These are phyloP conservation scores for Alternaria arbusti DNA, from an alignment of 2,329 filamentous ascomycete genomes.

Conservation along the genomic window DNA sequence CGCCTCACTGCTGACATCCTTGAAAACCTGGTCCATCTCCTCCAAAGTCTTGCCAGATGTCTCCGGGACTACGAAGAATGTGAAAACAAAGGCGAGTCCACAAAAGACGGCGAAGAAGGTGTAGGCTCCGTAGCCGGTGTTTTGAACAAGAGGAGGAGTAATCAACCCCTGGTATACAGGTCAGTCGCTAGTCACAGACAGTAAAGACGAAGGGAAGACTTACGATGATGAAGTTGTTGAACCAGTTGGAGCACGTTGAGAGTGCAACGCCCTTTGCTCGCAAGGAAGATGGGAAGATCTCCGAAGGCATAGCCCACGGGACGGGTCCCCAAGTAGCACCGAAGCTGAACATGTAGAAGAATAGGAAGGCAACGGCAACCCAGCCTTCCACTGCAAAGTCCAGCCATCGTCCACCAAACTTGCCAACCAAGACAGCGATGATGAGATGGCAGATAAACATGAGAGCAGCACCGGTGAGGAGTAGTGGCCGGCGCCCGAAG, in stretches of 20 bases:
- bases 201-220: conserved; percentile 5
- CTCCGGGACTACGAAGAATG: conserved; percentile 45
- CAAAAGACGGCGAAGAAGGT: conserved; percentile 49
- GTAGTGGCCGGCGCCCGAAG: conserved; percentile 50
- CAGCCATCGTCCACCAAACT: conserved; percentile 59
- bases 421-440: conserved; percentile 62
- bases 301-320: conserved; percentile 57
- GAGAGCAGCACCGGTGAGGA: conserved; percentile 52
- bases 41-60: conserved; percentile 45
- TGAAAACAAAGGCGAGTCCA: conserved; percentile 42
- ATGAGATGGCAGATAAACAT: conserved; percentile 61
- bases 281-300: conserved; percentile 68
- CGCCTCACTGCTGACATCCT: conserved; percentile 43
- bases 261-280: conserved; percentile 71
- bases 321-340: conserved; percentile 65
- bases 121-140: conserved; percentile 57
- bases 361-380: conserved; percentile 64
- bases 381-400: conserved; percentile 60
- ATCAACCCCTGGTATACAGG: conserved; percentile 61
- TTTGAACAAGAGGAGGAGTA: conserved; percentile 68
- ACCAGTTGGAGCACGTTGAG: conserved; percentile 68
- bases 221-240: conserved; percentile 67
- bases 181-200: conserved; percentile 46
- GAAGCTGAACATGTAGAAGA: conserved; percentile 69
- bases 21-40: conserved; percentile 49